Conservation (phyloP, 306 rosid genomes). For the Leucaena leucocephala region DNA sequence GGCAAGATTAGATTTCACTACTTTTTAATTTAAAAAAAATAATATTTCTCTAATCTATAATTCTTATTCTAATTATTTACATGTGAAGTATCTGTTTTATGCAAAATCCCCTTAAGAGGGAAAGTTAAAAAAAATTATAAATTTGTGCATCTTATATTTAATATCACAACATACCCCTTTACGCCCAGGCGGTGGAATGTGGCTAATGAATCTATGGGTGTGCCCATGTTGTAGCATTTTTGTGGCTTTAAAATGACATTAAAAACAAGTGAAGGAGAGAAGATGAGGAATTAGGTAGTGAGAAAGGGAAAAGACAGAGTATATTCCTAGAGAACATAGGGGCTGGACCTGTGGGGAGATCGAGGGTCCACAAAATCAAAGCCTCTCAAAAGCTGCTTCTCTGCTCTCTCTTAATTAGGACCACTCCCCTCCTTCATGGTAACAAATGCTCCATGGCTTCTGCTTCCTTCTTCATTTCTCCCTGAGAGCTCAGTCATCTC, state of each 20-base stretch:
- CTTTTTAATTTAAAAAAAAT: too few species aligned
- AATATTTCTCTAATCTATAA: too few species aligned
- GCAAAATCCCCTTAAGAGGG: too few species aligned
- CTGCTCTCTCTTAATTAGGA: too few species aligned
- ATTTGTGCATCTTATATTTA: too few species aligned
- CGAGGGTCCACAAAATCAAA: slow-evolving; percentile 63
- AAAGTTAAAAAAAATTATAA: too few species aligned
- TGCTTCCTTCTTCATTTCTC: not conserved
- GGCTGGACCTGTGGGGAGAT: slow-evolving; percentile 31
- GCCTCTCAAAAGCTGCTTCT: not conserved
- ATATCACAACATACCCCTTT: too few species aligned
- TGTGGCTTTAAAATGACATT: not conserved
- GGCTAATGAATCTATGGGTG: too few species aligned
- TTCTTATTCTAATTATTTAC: too few species aligned
- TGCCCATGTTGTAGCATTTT: not conserved
- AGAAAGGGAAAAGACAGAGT: slow-evolving; percentile 45
- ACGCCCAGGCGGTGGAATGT: too few species aligned
- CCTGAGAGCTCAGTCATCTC: slow-evolving; percentile 48
- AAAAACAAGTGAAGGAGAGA: not conserved
- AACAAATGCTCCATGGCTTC: not conserved
- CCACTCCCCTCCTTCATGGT: not conserved
- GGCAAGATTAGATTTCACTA: too few species aligned
- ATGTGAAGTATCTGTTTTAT: too few species aligned
- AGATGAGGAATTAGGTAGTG: not conserved
- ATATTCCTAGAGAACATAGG: slow-evolving; percentile 39